Conservation (phyloP, 2,329 filamentous ascomycete genomes). For the Chaetomium strumarium region DNA sequence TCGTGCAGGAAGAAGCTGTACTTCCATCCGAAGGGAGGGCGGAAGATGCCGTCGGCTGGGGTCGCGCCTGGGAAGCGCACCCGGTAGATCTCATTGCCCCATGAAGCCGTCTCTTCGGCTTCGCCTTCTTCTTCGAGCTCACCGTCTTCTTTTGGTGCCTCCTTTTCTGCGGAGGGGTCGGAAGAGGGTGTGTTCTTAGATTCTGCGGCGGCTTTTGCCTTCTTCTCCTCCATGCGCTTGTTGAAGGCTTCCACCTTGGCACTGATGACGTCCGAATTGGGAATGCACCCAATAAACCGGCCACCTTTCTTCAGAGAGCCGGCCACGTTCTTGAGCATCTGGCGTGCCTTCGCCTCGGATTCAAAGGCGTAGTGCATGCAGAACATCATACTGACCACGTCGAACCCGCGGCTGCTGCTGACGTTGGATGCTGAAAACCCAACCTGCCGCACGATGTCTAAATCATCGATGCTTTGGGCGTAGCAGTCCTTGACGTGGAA, state of each 20-base stretch:
- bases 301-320: constrained; percentile 89
- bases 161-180: constrained; percentile 19
- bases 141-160: constrained; percentile 25
- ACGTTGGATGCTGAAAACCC: constrained; percentile 68
- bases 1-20: constrained; percentile 96
- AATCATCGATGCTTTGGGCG: constrained; percentile 71
- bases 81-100: constrained; percentile 90
- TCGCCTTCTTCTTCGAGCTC: constrained; percentile 51
- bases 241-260: constrained; percentile 74
- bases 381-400: constrained; percentile 98
- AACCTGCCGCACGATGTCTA: constrained; percentile 76
- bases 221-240: constrained; percentile 37
- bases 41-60: constrained; percentile 81
- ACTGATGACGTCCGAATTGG: constrained; percentile 90
- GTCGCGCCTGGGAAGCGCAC: constrained; percentile 82
- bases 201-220: constrained; percentile 28
- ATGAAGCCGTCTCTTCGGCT: constrained; percentile 63
- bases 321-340: constrained; percentile 90
- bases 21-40: constrained; percentile 94
- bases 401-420: constrained; percentile 74
- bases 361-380: constrained; percentile 99
- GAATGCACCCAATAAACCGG: constrained; percentile 88
- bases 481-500: constrained; percentile 94
- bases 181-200: constrained; percentile 8
- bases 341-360: constrained; percentile 78